Base-by-base conservation (phyloP, 495 filamentous ascomycete species). In the Xylaria nigripes region DNA sequence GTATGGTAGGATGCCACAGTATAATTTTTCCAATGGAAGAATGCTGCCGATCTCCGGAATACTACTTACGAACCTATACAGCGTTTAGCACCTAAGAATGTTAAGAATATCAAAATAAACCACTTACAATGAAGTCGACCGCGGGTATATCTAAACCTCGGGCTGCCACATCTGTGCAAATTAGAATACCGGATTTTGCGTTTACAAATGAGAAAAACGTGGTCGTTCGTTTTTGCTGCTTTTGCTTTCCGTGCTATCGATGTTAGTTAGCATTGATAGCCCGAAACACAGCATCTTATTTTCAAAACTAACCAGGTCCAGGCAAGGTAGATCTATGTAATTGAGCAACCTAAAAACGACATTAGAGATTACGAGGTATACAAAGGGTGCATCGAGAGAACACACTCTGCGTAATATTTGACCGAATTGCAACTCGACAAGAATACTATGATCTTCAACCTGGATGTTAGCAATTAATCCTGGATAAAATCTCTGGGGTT, bases 131-230 rank as follows among this genome's bases (percentile, higher is more conserved):
- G 84, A 87, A 96, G 73, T 96, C 90, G 15, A 97, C 90, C 13
- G 83, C 82, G 0, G 89, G 91, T 56, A 96, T 96, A 78, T 98
- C 93, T 32, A 98, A 73, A 27, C 93, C 93, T 59, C 93, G 75
- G 7, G 93, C 94, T 34, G 94, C 93, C 56, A 98, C 94, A 63
- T 98, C 93, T 0, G 94, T 98, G 71, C 90, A 96, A 59, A 98
- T 90, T 38, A 98, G 71, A 3, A 86, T 95, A 9, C 93, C 93
- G 48, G 87, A 84, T 51, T 79, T 85, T 6, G 93, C 91, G 68
- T 98, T 98, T 71, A 87, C 90, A 75, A 97, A 98, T 61, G 96
- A 92, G 71, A 97, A 98, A 72, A 98, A 98, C 0, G 89, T 95
- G 64, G 93, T 94, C 45, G 93, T 98, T 5, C 93, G 86, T 18